Base-by-base conservation (phyloP, 192 early-diverging fungal species). In the Backusella tarrabulga region DNA sequence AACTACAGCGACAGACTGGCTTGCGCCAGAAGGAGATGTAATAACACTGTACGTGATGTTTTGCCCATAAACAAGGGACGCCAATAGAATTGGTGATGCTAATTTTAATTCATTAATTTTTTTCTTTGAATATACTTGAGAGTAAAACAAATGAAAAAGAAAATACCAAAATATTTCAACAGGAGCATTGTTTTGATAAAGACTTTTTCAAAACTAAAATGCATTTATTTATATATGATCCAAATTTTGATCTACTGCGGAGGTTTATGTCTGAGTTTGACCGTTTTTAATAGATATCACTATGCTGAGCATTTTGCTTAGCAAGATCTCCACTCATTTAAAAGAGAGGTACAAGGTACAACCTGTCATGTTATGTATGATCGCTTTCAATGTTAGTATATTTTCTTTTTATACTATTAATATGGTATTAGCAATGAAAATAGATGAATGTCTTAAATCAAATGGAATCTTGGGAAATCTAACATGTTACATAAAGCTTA, bases 1-100 rank as follows among this genome's bases (percentile, higher is more conserved):
- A 1, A 74, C 56, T 36, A 74, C 73, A 5, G 32, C n/a, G 0
- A 74, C 52, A 21, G 8, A 36, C 19, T 73, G 71, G 6, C 38
- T 21, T 15, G 32, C 19, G 14, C n/a, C 19, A 12, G 34, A 36
- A 6, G 56, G 56, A 17, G 52, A 60, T 21, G 42, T 40, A 41
- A 74, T 63, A 8, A 74, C 73, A 38, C 7, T 74, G 35, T 74
- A 74, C 4, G 34, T 74, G 32, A 74, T 74, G 41, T 71, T 71
- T 19, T 71, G 70, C 26, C 54, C 54, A 23, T 60, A 60, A 60
- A 60, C 54, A 60, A 60, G 21, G 8, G 54, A 9, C 26, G 21
- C 54, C 23, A 60, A 60, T 60, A 60, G 6, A 12, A 60, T 60
- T 60, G 54, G 54, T 9, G 23, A 26, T 26, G 26, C 54, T 60